Evolutionary conservation across 108 stramenopile species (phyloP), one percentile per base, ranked within the genome.

Genomic region (Cylindrotheca closterium): DNA sequence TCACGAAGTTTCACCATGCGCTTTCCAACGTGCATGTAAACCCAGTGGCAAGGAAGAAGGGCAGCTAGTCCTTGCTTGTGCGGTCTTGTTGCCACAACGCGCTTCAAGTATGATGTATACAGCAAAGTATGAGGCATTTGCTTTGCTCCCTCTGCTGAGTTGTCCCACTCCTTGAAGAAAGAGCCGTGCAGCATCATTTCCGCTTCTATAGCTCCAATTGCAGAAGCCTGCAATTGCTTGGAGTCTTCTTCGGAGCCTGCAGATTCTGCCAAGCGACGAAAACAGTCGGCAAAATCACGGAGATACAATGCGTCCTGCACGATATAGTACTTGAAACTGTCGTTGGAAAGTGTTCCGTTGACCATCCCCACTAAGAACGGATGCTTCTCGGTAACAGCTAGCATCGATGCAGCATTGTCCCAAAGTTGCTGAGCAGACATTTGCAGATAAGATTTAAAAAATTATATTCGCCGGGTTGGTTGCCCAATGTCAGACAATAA

Each of bases 301-400:
- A 94, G 74, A 67, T 90, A 94, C 26, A 80, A 30, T 2, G 86
- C 79, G n/a, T n/a, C n/a, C n/a, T n/a, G n/a, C n/a, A n/a, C n/a
- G n/a, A n/a, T n/a, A n/a, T n/a, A n/a, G n/a, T n/a, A n/a, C n/a
- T n/a, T n/a, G n/a, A n/a, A n/a, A n/a, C n/a, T n/a, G n/a, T n/a
- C n/a, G n/a, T n/a, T n/a, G n/a, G n/a, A n/a, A n/a, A n/a, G n/a
- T n/a, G n/a, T n/a, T n/a, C n/a, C n/a, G n/a, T n/a, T n/a, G 12
- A 95, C 83, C 90, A 95, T 92, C 23, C 83, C 63, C 0, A 89
- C 78, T n/a, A 94, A 73, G 54, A 94, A 94, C 15, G 86, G 86
- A 65, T 94, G 93, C 30, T 80, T 80, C 61, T 90, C 88, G 3
- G 89, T 90, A 0, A 70, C 75, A 8, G 67, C 55, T 45, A 90